Evolutionary conservation across 2,329 filamentous ascomycete species (phyloP).

Genomic region (Acephala macrosclerotiorum): DNA sequence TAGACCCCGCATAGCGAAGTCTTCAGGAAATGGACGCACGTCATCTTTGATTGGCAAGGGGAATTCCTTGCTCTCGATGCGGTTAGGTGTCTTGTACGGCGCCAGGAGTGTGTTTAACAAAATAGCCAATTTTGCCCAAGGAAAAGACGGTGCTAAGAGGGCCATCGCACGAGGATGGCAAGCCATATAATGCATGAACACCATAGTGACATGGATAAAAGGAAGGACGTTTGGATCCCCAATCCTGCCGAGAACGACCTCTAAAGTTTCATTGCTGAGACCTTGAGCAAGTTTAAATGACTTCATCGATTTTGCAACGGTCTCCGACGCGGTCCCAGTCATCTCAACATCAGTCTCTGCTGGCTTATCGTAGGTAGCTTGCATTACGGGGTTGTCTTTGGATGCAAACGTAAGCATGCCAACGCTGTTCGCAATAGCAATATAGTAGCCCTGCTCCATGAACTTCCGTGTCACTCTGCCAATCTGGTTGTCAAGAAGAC

Average conservation of each 20-base stretch:
- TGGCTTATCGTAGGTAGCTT: slow-evolving; percentile 25
- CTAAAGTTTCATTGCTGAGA: slow-evolving; percentile 33
- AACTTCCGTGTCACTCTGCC: slow-evolving; percentile 52
- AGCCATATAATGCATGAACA: slow-evolving; percentile 38
- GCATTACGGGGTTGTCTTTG: slow-evolving; percentile 41
- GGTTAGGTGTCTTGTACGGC: slow-evolving; percentile 15
- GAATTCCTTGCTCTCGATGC: slow-evolving; percentile 32
- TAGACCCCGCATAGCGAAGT: slow-evolving; percentile 41
- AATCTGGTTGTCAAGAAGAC: slow-evolving; percentile 64
- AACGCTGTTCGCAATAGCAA: slow-evolving; percentile 57
- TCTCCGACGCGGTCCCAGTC: background rate
- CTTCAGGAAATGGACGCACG: slow-evolving; percentile 41
- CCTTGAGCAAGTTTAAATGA: slow-evolving; percentile 34
- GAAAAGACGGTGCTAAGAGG: slow-evolving; percentile 34
- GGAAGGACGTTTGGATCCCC: slow-evolving; percentile 41
- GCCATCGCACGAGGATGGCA: slow-evolving; percentile 32
- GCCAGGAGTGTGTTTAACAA: slow-evolving; percentile 38
- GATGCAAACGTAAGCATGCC: slow-evolving; percentile 42
- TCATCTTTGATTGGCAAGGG: slow-evolving; percentile 38
- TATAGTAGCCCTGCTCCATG: slow-evolving; percentile 59
- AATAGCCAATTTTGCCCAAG: slow-evolving; percentile 35
- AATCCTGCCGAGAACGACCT: slow-evolving; percentile 37
- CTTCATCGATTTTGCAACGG: background rate
- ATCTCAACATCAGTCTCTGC: slow-evolving; percentile 27
- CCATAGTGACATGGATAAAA: slow-evolving; percentile 40